phyloP scores from a whole-genome alignment of 1,284 basidiomycete genomes.

The Naganishia sp. region DNA sequence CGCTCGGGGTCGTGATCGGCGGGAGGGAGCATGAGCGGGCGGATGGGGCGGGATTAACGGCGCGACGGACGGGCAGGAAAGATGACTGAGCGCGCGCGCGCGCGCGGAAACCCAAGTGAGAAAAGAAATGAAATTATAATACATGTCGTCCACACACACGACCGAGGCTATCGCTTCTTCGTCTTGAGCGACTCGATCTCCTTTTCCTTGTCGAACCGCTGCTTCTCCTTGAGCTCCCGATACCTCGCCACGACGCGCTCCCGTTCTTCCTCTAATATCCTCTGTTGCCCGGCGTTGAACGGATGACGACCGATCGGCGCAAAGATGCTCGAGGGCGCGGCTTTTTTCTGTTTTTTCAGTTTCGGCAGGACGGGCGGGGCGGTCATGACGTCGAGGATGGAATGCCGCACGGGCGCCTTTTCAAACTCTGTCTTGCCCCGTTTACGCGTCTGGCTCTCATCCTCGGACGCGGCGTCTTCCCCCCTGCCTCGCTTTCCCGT shows the following conservation, averaged over 20 bases:
- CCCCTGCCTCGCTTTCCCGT: slow-evolving; percentile 22
- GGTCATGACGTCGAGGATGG: slow-evolving; percentile 45
- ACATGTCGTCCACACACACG: too few species aligned
- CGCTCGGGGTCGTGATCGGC: too few species aligned
- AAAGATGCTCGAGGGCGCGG: slow-evolving; percentile 33
- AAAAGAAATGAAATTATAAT: too few species aligned
- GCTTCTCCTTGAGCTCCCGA: slow-evolving; percentile 39
- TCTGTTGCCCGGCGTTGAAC: slow-evolving; percentile 47
- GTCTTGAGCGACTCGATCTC: slow-evolving; percentile 9
- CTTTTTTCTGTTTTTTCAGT: slow-evolving; percentile 34
- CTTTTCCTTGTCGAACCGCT: slow-evolving; percentile 26
- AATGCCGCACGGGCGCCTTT: slow-evolving; percentile 10
- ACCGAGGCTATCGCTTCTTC: slow-evolving; percentile 9
- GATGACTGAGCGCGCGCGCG: too few species aligned
- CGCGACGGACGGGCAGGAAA: too few species aligned
- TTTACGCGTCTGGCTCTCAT: slow-evolving; percentile 28
- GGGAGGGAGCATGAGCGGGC: too few species aligned
- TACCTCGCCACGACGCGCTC: slow-evolving; percentile 49
- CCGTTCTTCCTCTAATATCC: slow-evolving; percentile 50
- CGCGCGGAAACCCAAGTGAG: too few species aligned
- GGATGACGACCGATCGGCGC: slow-evolving; percentile 41
- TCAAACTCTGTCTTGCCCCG: slow-evolving; percentile 31
- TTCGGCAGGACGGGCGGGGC: slow-evolving; percentile 46
- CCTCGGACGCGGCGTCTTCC: slow-evolving; percentile 16
- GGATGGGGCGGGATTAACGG: too few species aligned